Conservation (phyloP, 106 monocot genomes). For the Chionographis japonica region DNA sequence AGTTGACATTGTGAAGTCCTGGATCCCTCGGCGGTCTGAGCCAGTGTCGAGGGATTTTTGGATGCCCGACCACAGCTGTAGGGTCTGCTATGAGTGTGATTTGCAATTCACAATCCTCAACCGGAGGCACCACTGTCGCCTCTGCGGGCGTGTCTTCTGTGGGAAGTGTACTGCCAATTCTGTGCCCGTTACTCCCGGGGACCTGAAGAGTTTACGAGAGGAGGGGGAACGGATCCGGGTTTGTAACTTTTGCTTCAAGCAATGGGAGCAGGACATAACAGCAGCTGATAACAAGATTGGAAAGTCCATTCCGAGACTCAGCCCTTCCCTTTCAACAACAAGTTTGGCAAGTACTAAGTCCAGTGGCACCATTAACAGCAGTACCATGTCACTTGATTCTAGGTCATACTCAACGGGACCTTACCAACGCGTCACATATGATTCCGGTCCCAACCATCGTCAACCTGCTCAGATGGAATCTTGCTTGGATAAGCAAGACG, state of each 20-base stretch:
- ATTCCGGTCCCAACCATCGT: constrained; percentile 19
- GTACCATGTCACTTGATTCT: constrained; percentile 23
- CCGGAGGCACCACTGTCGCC: constrained; percentile 87
- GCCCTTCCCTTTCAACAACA: constrained; percentile 37
- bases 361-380: constrained; percentile 32
- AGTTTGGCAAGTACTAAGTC: constrained; percentile 61
- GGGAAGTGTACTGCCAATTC: constrained; percentile 75
- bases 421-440: constrained; percentile 20
- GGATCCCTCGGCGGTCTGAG: constrained; percentile 57
- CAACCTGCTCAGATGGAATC: constrained; percentile 20
- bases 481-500: constrained; percentile 30
- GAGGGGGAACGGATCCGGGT: constrained; percentile 56
- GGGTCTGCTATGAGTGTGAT: constrained; percentile 90
- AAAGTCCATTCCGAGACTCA: constrained; percentile 19
- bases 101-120: constrained; percentile 73
- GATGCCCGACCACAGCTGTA: constrained; percentile 91
- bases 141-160: constrained; percentile 91
- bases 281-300: constrained; percentile 13
- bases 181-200: constrained; percentile 35
- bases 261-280: constrained; percentile 42
- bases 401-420: constrained; percentile 22
- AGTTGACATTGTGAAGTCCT: constrained; percentile 53
- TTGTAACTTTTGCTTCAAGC: constrained; percentile 80
- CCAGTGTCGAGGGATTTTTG: constrained; percentile 77
- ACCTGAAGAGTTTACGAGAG: constrained; percentile 10